Evolutionary conservation across 108 stramenopile species (phyloP).

Genomic region (Schizochytrium sp.): DNA sequence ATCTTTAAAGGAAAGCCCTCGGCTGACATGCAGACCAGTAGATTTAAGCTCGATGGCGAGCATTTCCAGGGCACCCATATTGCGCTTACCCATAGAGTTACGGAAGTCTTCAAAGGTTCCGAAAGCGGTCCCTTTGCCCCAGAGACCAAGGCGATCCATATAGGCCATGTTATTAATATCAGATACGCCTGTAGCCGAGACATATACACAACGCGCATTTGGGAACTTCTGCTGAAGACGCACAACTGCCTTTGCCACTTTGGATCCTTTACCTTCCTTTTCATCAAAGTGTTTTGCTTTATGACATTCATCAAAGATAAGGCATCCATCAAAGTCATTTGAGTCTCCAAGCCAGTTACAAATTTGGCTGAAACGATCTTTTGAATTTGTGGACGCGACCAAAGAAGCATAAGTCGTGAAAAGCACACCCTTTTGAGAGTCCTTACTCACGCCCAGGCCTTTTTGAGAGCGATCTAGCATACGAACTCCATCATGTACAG

Average conservation of each 20-base stretch:
- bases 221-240: conserved; percentile 81
- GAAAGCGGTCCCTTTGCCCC: conserved; percentile 77
- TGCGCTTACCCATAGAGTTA: conserved; percentile 76
- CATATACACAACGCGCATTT: conserved; percentile 82
- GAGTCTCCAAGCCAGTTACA: conserved; percentile 76
- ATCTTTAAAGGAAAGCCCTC: conserved; percentile 84
- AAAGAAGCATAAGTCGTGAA: conserved; percentile 78
- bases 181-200: conserved; percentile 84
- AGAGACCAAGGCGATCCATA: conserved; percentile 83
- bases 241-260: conserved; percentile 79
- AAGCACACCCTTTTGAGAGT: conserved; percentile 68
- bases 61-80: conserved; percentile 86
- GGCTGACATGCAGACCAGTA: conserved; percentile 79
- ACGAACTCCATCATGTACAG: conserved; percentile 72
- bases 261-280: conserved; percentile 71
- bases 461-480: conserved; percentile 64
- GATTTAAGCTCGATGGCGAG: conserved; percentile 86
- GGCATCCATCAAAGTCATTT: conserved; percentile 77
- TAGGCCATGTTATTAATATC: conserved; percentile 84
- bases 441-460: conserved; percentile 62
- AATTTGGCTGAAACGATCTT: conserved; percentile 80
- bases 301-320: conserved; percentile 86
- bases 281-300: conserved; percentile 83
- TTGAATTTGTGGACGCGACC: conserved; percentile 61
- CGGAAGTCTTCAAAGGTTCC: conserved; percentile 76